A percentile compares a stretch with the other conserved stretches of the same genome.
Conservation (phyloP, 805 yeast species). For the Starmerella khaoyaiensis region DNA sequence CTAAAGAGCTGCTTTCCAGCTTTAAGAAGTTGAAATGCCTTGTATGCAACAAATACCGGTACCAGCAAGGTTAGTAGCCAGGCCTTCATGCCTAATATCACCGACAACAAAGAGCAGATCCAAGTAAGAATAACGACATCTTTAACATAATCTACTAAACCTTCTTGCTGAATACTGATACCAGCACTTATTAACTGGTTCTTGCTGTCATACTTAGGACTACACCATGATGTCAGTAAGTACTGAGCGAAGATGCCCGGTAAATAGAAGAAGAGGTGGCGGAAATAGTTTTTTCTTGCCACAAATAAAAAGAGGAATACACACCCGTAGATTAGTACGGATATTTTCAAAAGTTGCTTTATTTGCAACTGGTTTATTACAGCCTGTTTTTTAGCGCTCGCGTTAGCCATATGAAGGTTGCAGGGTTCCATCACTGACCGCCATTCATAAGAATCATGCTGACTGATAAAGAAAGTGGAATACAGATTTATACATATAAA, state of each 20-base stretch:
- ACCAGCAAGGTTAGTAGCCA: slow-evolving; percentile 40
- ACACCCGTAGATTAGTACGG: slow-evolving; percentile 32
- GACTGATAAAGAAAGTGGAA: no score
- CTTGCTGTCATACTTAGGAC: slow-evolving; percentile 42
- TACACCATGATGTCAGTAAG: slow-evolving; percentile 44
- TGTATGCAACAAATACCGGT: slow-evolving; percentile 18
- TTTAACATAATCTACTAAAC: slow-evolving; percentile 60
- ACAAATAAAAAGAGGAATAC: slow-evolving; percentile 31
- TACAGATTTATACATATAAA: no score
- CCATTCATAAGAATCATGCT: neutral
- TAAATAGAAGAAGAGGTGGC: slow-evolving; percentile 33
- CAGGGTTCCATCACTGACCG: neutral
- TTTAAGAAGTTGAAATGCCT: slow-evolving; percentile 17
- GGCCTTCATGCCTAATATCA: slow-evolving; percentile 43
- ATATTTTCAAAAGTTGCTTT: slow-evolving; percentile 27
- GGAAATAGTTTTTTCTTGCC: slow-evolving; percentile 37
- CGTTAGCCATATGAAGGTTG: slow-evolving; percentile 31
- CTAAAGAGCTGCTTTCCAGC: slow-evolving; percentile 15
- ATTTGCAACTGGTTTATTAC: slow-evolving; percentile 27
- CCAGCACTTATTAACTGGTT: slow-evolving; percentile 40
- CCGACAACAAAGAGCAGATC: slow-evolving; percentile 41
- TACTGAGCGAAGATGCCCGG: slow-evolving; percentile 39
- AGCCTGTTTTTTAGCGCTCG: slow-evolving; percentile 34
- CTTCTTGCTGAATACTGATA: slow-evolving; percentile 46
- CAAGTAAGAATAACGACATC: slow-evolving; percentile 58